Evolutionary conservation across 1,284 basidiomycete species (phyloP).

Genomic region (Agroathelia rolfsii): DNA sequence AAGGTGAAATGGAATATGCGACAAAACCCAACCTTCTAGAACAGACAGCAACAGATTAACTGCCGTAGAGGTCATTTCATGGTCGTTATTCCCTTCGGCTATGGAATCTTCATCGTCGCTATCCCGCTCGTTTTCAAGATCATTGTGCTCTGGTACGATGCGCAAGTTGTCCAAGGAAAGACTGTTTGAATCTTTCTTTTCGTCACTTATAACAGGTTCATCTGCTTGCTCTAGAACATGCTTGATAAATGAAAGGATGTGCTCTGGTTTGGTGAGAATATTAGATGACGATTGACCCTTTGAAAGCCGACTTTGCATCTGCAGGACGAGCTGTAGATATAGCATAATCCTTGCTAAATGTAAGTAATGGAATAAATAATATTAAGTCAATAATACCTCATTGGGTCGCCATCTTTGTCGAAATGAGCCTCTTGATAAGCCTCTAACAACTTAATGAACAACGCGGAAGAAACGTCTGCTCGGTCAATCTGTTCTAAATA

Average conservation of each 20-base stretch:
- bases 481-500: conserved; percentile 59
- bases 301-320: conserved; percentile 65
- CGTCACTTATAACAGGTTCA: conserved; percentile 7
- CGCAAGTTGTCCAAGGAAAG: conserved; percentile 31
- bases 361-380: too few relatives aligned
- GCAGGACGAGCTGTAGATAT: conserved; percentile 68
- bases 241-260: conserved; percentile 72
- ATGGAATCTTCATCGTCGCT: conserved; percentile 52
- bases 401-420: conserved; percentile 37
- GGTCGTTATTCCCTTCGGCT: conserved; percentile 30
- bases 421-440: conserved; percentile 46
- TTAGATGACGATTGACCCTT: conserved; percentile 42
- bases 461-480: conserved; percentile 54
- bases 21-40: conserved; percentile 55
- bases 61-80: conserved; percentile 68
- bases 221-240: conserved; percentile 43
- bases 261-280: conserved; percentile 61
- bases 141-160: conserved; percentile 29
- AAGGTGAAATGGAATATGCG: background rate
- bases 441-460: conserved; percentile 70
- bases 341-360: conserved; percentile 35
- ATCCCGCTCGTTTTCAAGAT: conserved; percentile 32
- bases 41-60: conserved; percentile 72
- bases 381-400: conserved; percentile 28
- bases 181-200: conserved; percentile 10